Base-by-base conservation (phyloP, 2,329 filamentous ascomycete species). In the Trichoderma harzianum region DNA sequence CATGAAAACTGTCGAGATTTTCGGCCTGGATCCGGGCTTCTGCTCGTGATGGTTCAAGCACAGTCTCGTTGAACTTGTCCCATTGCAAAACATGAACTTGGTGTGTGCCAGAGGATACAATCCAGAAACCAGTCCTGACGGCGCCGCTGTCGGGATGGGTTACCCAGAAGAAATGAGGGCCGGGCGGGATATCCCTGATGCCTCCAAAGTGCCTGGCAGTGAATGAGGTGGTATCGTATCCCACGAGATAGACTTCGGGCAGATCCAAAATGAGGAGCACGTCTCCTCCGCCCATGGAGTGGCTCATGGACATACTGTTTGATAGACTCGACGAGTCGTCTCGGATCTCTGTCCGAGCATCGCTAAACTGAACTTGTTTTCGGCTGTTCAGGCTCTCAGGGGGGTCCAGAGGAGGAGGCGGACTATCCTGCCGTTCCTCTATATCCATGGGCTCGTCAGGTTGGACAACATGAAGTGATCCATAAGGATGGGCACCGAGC, bases 121-220 rank as follows among this genome's bases (percentile, higher is more conserved):
- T 82, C 88, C 89, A 91, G 76, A 86, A 89, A 6, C 88, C 89
- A 69, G 83, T 86, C 4, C 89, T 84, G 34, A 84, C 79, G 2
- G 87, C 86, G 21, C 84, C 81, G 21, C 82, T 81, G 2, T 82
- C 81, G 0, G 84, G 82, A 26, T 87, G 83, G 2, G 88, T 83
- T 32, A 86, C 84, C 88, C 88, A 91, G 71, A 90, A 81, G 72
- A 91, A 86, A 76, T 91, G 89, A 16, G 85, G 78, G 0, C 89
- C 89, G 0, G 82, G 76, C 0, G 88, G 87, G 30, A 91, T 81
- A 69, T 88, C 83, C 26, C 84, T 84, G 71, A 91, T 82, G 24
- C 89, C 89, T 8, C 81, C 80, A 74, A 90, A 87, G 26, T 83
- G 78, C 53, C 79, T 80, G 6, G 83, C 82, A 18, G 82, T 85